Base-by-base conservation (phyloP, 2,329 filamentous ascomycete species). In the Pseudopithomyces chartarum region DNA sequence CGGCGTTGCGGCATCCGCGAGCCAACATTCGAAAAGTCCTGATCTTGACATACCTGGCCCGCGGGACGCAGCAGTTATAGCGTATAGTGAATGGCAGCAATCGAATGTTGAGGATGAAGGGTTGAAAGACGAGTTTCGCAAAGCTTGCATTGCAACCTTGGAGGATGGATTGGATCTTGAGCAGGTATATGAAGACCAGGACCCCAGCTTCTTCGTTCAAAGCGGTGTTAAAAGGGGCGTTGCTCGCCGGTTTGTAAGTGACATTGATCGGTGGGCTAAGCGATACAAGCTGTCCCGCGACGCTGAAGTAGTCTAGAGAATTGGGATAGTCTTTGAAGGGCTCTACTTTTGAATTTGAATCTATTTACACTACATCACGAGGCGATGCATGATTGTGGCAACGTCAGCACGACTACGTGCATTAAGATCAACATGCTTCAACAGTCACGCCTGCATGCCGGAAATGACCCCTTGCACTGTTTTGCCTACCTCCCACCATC, bases 171-270 rank as follows among this genome's bases (percentile, higher is more conserved):
- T 62, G 11, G 57, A 63, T 38, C 48, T 63, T 13, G 58, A 73
- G 59, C 68, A 66, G 56, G 59, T 76, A 32, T 57, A 62, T 54
- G 42, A 67, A 15, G 66, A 75, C 55, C 65, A 65, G 62, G 57
- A 76, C 49, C 50, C 61, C 45, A 52, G 59, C 20, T 75, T 75
- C 55, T 73, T 73, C 48, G 61, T 70, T 49, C 52, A 66, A 33
- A 59, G 59, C 44, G 71, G 67, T 2, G 58, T 77, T 34, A 73
- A 69, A 55, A 59, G 53, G 23, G 68, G 71, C 22, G 50, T 67
- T 62, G 69, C 71, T 15, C 53, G 62, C 17, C 64, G 66, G 29
- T 68, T 74, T 55, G 63, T 74, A 19, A 54, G 56, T 47, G 70
- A 76, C 54, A 75, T 77, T 46, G 39, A 55, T 4, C 1, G 1